A percentile compares a stretch with the other conserved stretches of the same genome.
Conservation (phyloP, 495 filamentous ascomycete genomes). For the Cercophora samala region DNA sequence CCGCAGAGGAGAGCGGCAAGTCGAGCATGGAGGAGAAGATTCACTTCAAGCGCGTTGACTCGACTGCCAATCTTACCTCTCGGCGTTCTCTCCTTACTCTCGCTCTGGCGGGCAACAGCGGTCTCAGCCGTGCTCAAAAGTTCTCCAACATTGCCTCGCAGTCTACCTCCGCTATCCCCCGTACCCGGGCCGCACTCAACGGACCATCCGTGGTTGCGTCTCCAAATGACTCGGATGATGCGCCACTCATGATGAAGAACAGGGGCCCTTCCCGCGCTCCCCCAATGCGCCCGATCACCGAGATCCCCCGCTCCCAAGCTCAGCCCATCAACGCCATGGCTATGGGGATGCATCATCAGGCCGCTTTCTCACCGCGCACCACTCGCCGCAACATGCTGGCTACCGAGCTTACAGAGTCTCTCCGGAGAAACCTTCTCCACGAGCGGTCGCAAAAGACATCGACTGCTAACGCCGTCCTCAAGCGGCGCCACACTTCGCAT, state of each 20-base stretch:
- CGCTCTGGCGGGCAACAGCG: constrained; percentile 62
- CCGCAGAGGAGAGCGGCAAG: constrained; percentile 78
- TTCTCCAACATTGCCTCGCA: constrained; percentile 66
- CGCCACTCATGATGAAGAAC: constrained; percentile 62
- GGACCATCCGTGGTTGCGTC: constrained; percentile 71
- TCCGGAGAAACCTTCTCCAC: constrained; percentile 39
- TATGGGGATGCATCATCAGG: constrained; percentile 60
- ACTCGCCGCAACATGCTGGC: constrained; percentile 96
- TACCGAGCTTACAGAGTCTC: constrained; percentile 67
- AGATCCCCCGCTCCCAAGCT: constrained; percentile 63
- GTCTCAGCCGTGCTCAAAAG: constrained; percentile 51
- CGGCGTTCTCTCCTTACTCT: constrained; percentile 85
- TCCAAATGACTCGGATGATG: constrained; percentile 65
- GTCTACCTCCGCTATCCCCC: constrained; percentile 74
- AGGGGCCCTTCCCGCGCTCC: constrained; percentile 38
- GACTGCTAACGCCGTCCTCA: constrained; percentile 81
- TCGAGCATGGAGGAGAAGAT: constrained; percentile 75
- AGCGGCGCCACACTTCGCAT: constrained; percentile 87
- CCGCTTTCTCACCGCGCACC: constrained; percentile 77
- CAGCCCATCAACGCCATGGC: constrained; percentile 84
- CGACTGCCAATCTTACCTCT: constrained; percentile 77
- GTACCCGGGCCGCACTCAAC: constrained; percentile 68
- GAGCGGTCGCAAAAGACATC: constrained; percentile 62
- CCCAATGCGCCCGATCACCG: constrained; percentile 55
- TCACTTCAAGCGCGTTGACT: constrained; percentile 87